Conservation (phyloP, 495 filamentous ascomycete species). For the Penicillium soppii region DNA sequence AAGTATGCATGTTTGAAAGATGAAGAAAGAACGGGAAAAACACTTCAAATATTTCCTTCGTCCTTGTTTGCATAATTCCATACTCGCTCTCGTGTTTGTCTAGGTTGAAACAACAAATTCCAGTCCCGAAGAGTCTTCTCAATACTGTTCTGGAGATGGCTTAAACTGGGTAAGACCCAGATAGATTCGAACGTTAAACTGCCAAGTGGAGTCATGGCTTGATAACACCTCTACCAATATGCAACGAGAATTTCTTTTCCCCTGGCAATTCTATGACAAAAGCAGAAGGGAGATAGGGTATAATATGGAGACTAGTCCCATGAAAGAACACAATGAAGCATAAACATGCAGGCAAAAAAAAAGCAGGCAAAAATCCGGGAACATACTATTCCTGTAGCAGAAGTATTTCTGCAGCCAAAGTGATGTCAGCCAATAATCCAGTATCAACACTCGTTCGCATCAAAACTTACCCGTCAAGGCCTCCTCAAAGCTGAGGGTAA, state of each 20-base stretch:
- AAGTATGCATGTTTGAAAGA: too few species aligned
- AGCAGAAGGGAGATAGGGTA: conserved; percentile 8
- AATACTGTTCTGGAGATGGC: too few species aligned
- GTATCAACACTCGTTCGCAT: background rate
- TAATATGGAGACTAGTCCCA: conserved; percentile 5
- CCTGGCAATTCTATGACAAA: conserved; percentile 16
- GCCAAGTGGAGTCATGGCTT: background rate
- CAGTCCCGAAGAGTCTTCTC: too few species aligned
- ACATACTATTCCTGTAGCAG: conserved; percentile 39
- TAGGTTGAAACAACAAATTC: too few species aligned
- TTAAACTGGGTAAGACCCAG: too few species aligned
- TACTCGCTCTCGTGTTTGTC: too few species aligned
- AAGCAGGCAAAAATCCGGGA: background rate
- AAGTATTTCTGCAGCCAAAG: conserved; percentile 32
- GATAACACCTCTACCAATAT: conserved; percentile 11
- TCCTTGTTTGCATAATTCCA: too few species aligned
- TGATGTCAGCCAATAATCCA: conserved; percentile 1
- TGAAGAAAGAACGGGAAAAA: too few species aligned
- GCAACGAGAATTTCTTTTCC: conserved; percentile 5
- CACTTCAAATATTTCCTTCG: too few species aligned
- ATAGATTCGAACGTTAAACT: background rate
- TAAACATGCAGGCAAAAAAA: background rate
- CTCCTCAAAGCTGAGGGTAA: conserved; percentile 79
- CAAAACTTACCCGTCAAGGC: conserved; percentile 62
- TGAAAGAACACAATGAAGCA: conserved; percentile 1